phyloP scores from a whole-genome alignment of 225 moss, liverwort and hornwort genomes.

The Pleurozium schreberi region DNA sequence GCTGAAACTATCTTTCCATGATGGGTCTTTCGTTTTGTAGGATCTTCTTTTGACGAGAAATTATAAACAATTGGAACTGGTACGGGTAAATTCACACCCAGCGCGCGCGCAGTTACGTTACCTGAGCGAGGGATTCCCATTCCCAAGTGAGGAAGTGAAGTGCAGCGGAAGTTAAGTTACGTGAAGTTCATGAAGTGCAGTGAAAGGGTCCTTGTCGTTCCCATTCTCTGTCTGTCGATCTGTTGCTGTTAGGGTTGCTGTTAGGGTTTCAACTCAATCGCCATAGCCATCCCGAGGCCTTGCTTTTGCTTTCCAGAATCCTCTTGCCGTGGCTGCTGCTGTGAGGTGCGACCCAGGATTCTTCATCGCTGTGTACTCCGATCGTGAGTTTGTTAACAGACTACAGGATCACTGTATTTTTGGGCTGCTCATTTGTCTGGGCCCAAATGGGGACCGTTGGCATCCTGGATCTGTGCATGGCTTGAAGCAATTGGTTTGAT shows the following conservation, averaged over 20 bases:
- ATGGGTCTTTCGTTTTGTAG: background rate
- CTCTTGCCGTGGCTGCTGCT: background rate
- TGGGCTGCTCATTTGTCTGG: conserved; percentile 93
- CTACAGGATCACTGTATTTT: conserved; percentile 89
- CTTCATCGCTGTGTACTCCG: background rate
- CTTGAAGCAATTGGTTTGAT: conserved; percentile 84
- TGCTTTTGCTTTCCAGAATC: background rate
- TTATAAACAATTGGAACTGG: background rate
- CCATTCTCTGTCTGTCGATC: background rate
- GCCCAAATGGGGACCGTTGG: conserved; percentile 78
- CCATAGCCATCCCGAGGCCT: background rate
- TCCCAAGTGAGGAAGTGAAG: background rate
- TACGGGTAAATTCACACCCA: background rate
- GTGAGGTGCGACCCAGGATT: background rate
- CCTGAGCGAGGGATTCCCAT: background rate
- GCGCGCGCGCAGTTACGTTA: too few relatives aligned
- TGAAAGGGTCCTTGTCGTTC: background rate
- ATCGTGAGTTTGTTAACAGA: conserved; percentile 23
- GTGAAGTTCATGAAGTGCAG: background rate
- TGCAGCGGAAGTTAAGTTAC: background rate
- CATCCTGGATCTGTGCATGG: conserved; percentile 95
- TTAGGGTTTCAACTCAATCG: background rate
- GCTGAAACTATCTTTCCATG: background rate
- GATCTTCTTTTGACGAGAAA: background rate
- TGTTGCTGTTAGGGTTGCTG: background rate